Conservation (phyloP, 805 yeast species). For the Ogataea trehalophila region DNA sequence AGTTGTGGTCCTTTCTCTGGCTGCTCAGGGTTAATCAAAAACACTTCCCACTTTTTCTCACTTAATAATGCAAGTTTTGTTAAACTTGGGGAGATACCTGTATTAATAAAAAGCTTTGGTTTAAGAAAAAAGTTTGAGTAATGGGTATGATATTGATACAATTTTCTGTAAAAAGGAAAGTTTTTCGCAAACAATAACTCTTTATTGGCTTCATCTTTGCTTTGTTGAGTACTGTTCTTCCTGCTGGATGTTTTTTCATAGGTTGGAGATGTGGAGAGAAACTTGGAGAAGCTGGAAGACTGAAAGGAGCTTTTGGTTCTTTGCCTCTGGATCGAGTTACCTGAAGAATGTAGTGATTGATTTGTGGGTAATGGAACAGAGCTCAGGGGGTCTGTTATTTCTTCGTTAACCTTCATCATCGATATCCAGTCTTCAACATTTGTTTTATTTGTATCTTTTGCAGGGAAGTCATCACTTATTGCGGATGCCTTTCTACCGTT, state of each 20-base stretch:
- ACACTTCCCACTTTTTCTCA: conserved; percentile 72
- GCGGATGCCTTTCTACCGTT: neutral
- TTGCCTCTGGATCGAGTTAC: conserved; percentile 15
- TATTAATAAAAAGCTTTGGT: conserved; percentile 45
- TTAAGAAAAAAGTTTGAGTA: conserved; percentile 42
- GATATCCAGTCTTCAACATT: conserved; percentile 23
- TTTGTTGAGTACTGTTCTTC: neutral
- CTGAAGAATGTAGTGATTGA: conserved; percentile 16
- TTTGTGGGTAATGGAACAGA: conserved; percentile 12
- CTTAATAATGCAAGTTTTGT: conserved; percentile 61
- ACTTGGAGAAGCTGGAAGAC: conserved; percentile 19
- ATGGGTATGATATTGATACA: conserved; percentile 49
- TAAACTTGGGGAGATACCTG: conserved; percentile 61
- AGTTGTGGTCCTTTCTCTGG: conserved; percentile 49
- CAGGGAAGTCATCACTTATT: conserved; percentile 2
- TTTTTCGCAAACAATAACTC: conserved; percentile 72
- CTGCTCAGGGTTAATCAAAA: conserved; percentile 40
- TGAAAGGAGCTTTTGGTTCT: conserved; percentile 16
- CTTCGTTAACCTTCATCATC: conserved; percentile 16
- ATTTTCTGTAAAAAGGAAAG: conserved; percentile 75
- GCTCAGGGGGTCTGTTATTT: conserved; percentile 8
- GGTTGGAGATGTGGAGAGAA: conserved; percentile 20
- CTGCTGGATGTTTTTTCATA: conserved; percentile 9
- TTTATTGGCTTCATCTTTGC: conserved; percentile 28
- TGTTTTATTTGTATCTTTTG: conserved; percentile 4